These are phyloP conservation scores for Tetraselmis chui DNA, from an alignment of 139 green algal species.

Conservation along the genomic window DNA sequence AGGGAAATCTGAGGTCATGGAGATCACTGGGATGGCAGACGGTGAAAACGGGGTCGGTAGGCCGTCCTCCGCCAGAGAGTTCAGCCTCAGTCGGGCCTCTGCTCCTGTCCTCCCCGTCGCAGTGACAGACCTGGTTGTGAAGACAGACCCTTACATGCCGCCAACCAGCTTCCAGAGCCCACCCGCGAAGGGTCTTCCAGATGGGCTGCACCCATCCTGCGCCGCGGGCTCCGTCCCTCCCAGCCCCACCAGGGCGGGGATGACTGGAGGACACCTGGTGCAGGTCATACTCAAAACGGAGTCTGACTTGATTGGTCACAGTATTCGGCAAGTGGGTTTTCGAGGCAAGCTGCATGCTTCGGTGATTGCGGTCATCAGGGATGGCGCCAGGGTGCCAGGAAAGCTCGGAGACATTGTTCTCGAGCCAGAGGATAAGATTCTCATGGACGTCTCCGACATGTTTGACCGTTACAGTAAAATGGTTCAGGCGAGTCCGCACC, in stretches of 20 bases:
- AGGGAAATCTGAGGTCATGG: no score
- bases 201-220: background rate
- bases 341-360: background rate
- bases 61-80: no score
- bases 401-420: background rate
- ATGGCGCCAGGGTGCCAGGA: background rate
- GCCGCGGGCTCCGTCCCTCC: background rate
- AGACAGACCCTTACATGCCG: no score
- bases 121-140: no score
- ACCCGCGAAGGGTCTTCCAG: background rate
- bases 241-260: background rate
- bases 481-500: background rate
- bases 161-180: no score
- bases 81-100: no score
- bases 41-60: no score
- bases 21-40: no score
- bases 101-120: no score
- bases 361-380: background rate
- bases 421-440: background rate
- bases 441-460: background rate
- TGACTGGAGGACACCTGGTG: background rate
- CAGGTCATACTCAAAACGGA: background rate
- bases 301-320: background rate
- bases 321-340: background rate
- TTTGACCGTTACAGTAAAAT: background rate